These are phyloP conservation scores for Paspalum notatum DNA, from an alignment of 176 grass and related monocot genomes.

Conservation along the genomic window DNA sequence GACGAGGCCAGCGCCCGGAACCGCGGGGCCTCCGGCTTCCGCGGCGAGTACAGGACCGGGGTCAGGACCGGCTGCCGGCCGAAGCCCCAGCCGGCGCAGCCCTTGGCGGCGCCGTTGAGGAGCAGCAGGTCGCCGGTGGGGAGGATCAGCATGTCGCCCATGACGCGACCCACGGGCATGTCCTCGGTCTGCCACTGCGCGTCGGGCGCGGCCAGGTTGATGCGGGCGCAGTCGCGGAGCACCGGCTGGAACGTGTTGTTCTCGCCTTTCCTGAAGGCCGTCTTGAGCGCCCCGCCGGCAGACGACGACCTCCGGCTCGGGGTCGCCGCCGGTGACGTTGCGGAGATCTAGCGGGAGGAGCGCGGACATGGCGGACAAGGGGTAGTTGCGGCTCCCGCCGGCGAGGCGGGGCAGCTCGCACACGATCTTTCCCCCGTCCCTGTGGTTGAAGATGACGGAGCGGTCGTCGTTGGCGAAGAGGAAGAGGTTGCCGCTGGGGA, in stretches of 20 bases:
- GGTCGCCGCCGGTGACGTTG: constrained; percentile 31
- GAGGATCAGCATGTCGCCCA: constrained; percentile 90
- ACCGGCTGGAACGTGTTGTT: constrained; percentile 48
- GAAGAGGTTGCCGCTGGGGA: constrained; percentile 79
- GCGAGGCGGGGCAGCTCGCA: constrained; percentile 66
- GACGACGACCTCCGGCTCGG: constrained; percentile 66
- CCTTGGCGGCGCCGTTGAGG: constrained; percentile 66
- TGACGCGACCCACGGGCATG: constrained; percentile 76
- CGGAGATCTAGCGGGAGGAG: constrained; percentile 80
- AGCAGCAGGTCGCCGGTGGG: constrained; percentile 84
- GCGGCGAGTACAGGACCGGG: constrained; percentile 70
- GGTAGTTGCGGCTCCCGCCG: constrained; percentile 77
- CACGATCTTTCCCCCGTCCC: constrained; percentile 45
- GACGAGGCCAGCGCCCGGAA: constrained; percentile 59
- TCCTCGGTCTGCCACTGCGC: constrained; percentile 59
- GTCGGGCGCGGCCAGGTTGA: constrained; percentile 49
- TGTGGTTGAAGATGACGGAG: constrained; percentile 67
- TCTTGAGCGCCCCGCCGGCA: constrained; percentile 71
- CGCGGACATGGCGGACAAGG: constrained; percentile 71
- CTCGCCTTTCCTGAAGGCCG: constrained; percentile 55
- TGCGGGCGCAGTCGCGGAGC: constrained; percentile 64
- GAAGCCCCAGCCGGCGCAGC: constrained; percentile 78
- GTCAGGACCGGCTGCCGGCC: constrained; percentile 48
- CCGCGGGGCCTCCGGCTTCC: constrained; percentile 17
- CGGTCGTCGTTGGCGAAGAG: constrained; percentile 93